A percentile compares a stretch with the other conserved stretches of the same genome.
Evolutionary conservation across 2,329 filamentous ascomycete species (phyloP).

Genomic region (Arthrobotrys iridis): DNA sequence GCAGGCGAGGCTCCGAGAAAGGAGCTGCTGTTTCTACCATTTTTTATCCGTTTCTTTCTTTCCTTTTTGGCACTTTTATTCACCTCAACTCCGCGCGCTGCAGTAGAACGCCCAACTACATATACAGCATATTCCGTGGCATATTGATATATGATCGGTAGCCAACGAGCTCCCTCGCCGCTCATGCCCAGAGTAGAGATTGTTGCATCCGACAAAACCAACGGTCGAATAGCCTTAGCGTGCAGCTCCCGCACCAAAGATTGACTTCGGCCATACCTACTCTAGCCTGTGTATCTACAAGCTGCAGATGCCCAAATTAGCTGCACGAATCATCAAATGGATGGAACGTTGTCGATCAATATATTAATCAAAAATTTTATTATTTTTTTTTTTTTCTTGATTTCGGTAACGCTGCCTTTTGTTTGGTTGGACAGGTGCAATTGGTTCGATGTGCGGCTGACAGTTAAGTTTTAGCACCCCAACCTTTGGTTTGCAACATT

Average conservation of each 20-base stretch:
- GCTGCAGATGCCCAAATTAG: constrained; percentile 49
- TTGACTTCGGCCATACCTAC: constrained; percentile 30
- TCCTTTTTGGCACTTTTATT: constrained; percentile 13
- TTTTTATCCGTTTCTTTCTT: constrained; percentile 1
- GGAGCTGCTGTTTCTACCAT: too few relatives aligned
- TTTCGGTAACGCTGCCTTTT: constrained; percentile 49
- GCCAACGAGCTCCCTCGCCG: background rate
- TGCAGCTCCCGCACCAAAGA: constrained; percentile 14
- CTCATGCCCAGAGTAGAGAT: constrained; percentile 30
- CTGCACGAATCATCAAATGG: constrained; percentile 50
- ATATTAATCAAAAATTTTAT: constrained; percentile 21
- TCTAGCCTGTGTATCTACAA: constrained; percentile 23
- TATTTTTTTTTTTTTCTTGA: too few relatives aligned
- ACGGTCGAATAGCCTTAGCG: constrained; percentile 30
- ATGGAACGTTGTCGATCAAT: constrained; percentile 52
- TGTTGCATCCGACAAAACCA: constrained; percentile 20
- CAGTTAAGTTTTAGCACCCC: constrained; percentile 15
- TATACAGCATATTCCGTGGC: background rate
- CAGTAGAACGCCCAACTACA: constrained; percentile 8
- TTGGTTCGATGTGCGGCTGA: constrained; percentile 49
- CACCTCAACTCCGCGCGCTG: constrained; percentile 49
- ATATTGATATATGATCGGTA: background rate
- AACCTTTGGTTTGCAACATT: constrained; percentile 41
- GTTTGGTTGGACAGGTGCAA: constrained; percentile 27
- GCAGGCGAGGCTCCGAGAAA: constrained; percentile 16